These are phyloP conservation scores for Trypethelium eluteriae DNA, from an alignment of 495 filamentous ascomycete species.

Conservation along the genomic window DNA sequence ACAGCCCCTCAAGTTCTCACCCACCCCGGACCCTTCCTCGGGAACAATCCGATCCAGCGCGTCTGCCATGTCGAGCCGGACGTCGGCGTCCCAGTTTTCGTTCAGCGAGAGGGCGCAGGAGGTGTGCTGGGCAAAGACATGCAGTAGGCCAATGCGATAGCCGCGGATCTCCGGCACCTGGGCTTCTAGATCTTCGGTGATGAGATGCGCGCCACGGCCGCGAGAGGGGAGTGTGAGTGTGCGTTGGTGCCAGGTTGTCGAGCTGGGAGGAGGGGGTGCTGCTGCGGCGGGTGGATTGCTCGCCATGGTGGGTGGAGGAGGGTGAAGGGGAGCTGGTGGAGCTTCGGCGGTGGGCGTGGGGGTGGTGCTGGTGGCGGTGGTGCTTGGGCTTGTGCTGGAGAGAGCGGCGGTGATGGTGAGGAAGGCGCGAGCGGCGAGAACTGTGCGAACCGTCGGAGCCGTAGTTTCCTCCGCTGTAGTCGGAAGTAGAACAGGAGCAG, in stretches of 20 bases:
- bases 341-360: slow-evolving; percentile 13
- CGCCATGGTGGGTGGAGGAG: slow-evolving; percentile 23
- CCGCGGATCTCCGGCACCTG: slow-evolving; percentile 64
- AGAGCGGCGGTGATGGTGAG: background rate
- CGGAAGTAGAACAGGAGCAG: background rate
- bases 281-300: background rate
- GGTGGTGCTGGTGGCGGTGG: too few species aligned
- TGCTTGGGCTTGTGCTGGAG: background rate
- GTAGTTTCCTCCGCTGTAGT: background rate
- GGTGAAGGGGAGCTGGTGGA: slow-evolving; percentile 9
- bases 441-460: background rate
- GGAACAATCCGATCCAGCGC: slow-evolving; percentile 82
- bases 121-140: slow-evolving; percentile 88
- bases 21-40: slow-evolving; percentile 54
- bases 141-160: slow-evolving; percentile 80
- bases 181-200: slow-evolving; percentile 63
- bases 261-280: slow-evolving; percentile 17
- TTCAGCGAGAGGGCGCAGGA: slow-evolving; percentile 79
- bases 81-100: slow-evolving; percentile 86
- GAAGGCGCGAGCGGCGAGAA: slow-evolving; percentile 16
- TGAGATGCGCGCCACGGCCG: slow-evolving; percentile 78
- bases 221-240: slow-evolving; percentile 63
- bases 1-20: background rate
- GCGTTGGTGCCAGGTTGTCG: slow-evolving; percentile 61
- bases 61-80: slow-evolving; percentile 83